Evolutionary conservation across 1,284 basidiomycete species (phyloP).

Genomic region (Coriolopsis trogii): DNA sequence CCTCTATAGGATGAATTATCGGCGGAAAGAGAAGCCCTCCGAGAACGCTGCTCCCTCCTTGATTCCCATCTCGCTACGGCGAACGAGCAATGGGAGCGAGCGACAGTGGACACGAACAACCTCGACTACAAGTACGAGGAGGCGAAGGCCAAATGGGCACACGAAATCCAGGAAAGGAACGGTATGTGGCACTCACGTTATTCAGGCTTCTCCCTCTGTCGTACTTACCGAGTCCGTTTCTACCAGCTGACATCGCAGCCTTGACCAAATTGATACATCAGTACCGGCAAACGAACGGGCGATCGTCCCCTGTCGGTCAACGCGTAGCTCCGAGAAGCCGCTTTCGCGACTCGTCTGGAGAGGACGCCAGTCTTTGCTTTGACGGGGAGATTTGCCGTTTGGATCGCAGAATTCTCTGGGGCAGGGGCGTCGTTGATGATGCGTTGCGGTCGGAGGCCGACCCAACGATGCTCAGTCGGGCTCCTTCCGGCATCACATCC

Average conservation of each 20-base stretch:
- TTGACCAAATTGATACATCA: no score
- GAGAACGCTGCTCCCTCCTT: background rate
- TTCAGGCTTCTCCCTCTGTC: background rate
- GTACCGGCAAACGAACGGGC: no score
- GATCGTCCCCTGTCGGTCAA: no score
- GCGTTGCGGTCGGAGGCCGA: no score
- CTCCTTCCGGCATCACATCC: no score
- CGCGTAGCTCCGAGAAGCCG: no score
- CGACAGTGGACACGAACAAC: background rate
- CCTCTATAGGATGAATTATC: background rate
- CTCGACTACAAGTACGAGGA: background rate
- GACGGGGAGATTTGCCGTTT: no score
- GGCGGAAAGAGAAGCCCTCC: background rate
- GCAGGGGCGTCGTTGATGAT: no score
- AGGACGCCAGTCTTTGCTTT: no score
- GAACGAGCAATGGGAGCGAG: background rate
- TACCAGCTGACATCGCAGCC: background rate
- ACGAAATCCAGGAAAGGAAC: background rate
- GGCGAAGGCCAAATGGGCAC: background rate
- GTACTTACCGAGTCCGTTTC: background rate
- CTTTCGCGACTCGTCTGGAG: no score
- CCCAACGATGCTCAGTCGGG: no score
- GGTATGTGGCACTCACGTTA: background rate
- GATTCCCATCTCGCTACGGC: background rate
- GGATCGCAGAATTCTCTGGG: no score